Evolutionary conservation across 1,139 yeast species (phyloP).

Genomic region (Suhomyces chickasaworum): DNA sequence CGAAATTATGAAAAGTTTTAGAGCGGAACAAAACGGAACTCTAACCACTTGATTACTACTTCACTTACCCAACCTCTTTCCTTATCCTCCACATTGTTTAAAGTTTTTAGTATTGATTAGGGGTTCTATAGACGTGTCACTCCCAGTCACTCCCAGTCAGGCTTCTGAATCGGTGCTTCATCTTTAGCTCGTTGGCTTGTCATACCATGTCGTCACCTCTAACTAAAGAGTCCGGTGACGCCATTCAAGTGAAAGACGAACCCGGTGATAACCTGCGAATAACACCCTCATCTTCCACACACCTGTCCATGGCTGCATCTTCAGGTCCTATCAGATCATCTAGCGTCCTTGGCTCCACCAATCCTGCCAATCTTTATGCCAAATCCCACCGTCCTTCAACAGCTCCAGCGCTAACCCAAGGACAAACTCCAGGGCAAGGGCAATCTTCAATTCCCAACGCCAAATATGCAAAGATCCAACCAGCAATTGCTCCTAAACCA

Average conservation of each 20-base stretch:
- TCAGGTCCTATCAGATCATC: neutral
- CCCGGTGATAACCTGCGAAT: neutral
- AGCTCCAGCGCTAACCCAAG: slow-evolving; percentile 2
- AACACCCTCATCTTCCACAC: neutral
- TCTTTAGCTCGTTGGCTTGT: neutral
- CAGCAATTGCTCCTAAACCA: slow-evolving; percentile 45
- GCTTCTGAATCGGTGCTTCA: neutral
- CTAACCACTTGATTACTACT: neutral
- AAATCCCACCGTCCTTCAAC: slow-evolving; percentile 3
- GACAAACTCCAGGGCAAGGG: no score
- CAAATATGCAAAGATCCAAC: slow-evolving; percentile 43
- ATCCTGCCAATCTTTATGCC: neutral
- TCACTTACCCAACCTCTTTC: neutral
- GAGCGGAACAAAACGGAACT: slow-evolving; percentile 12
- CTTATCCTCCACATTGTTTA: neutral
- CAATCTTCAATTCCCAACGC: no score
- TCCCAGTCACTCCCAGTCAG: neutral
- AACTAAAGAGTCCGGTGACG: neutral
- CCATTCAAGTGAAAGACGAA: neutral
- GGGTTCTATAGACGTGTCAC: neutral
- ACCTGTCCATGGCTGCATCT: neutral
- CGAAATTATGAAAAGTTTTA: slow-evolving; percentile 8
- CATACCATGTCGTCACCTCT: neutral
- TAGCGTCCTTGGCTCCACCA: neutral
- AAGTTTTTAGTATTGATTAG: neutral